Conservation (phyloP, 805 yeast species). For the Wickerhamiella spandovensis region DNA sequence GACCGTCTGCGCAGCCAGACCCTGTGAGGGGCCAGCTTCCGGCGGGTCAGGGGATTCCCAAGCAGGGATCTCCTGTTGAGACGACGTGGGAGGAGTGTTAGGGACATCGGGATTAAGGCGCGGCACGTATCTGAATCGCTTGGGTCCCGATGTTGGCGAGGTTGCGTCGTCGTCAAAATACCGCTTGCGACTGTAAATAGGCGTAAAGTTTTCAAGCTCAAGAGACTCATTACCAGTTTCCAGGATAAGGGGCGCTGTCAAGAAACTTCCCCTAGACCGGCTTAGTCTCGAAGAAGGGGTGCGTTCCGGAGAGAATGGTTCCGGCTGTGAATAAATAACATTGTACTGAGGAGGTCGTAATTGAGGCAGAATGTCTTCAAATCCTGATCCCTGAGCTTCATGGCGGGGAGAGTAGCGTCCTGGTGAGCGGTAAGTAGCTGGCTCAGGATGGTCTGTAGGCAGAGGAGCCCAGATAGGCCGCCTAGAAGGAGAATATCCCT, state of each 20-base stretch:
- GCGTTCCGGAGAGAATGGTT: neutral
- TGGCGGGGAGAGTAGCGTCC: neutral
- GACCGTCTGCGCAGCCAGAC: too few species aligned
- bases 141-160: neutral
- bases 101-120: neutral
- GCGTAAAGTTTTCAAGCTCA: neutral
- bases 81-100: neutral
- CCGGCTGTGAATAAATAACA: neutral
- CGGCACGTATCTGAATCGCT: neutral
- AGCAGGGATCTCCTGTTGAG: neutral
- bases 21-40: too few species aligned
- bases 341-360: neutral
- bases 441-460: neutral
- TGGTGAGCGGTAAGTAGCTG: neutral
- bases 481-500: neutral
- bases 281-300: neutral
- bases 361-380: neutral
- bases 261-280: neutral
- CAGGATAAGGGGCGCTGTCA: neutral
- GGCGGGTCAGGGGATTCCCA: neutral
- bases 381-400: neutral
- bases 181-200: neutral
- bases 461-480: neutral
- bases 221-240: neutral
- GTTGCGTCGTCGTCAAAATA: neutral